Conservation (phyloP, 1,139 yeast species). For the Nakaseomyces uthaithaninus region DNA sequence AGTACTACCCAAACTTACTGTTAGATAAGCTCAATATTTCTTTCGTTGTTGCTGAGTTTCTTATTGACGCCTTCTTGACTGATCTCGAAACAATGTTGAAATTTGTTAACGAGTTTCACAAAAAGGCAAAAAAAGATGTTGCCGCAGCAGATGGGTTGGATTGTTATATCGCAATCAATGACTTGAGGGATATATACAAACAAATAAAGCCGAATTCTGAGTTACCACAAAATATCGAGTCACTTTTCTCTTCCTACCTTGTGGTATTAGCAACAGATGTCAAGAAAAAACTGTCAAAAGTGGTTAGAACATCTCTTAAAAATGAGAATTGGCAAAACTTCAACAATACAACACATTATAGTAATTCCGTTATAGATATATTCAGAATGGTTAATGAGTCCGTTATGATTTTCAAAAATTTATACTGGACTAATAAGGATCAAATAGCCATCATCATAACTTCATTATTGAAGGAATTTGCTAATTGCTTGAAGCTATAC, state of each 20-base stretch:
- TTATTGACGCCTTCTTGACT: conserved; percentile 49
- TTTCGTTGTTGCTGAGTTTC: conserved; percentile 46
- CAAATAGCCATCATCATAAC: conserved; percentile 59
- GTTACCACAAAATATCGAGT: conserved; percentile 54
- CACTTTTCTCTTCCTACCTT: conserved; percentile 50
- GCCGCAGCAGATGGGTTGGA: conserved; percentile 55
- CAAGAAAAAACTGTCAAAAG: conserved; percentile 40
- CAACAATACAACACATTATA: conserved; percentile 37
- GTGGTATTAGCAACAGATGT: conserved; percentile 50
- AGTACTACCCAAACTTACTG: conserved; percentile 53
- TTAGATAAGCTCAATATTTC: conserved; percentile 53
- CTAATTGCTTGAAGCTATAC: conserved; percentile 53
- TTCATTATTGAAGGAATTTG: conserved; percentile 48
- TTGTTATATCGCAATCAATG: conserved; percentile 48
- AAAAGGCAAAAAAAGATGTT: conserved; percentile 35
- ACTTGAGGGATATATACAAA: conserved; percentile 45
- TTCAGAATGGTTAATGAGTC: conserved; percentile 57
- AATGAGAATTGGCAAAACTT: conserved; percentile 51
- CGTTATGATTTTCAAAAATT: conserved; percentile 43
- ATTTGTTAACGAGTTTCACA: conserved; percentile 11
- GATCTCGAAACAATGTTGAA: conserved; percentile 6
- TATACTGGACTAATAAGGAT: conserved; percentile 55
- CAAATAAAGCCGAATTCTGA: conserved; percentile 40
- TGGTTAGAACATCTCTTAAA: conserved; percentile 48
- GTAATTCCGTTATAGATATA: conserved; percentile 59